A percentile compares a stretch with the other conserved stretches of the same genome.
phyloP scores from a whole-genome alignment of 768 basidiomycete species.

The Agrocybe praecox region DNA sequence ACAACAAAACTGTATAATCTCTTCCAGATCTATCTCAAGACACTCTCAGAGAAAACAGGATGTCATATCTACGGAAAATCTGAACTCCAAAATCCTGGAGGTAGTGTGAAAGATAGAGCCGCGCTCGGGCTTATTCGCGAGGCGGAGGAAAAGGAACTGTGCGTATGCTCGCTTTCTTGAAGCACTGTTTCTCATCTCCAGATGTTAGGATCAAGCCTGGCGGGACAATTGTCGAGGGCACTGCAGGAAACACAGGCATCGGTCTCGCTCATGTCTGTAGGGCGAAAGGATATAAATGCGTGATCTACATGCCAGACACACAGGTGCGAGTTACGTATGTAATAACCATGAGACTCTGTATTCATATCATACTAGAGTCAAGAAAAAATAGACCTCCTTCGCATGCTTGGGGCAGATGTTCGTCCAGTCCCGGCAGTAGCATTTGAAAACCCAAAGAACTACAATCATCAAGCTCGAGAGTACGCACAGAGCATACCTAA shows the following conservation, averaged over 20 bases:
- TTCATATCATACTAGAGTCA: constrained; percentile 62
- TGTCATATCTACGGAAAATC: constrained; percentile 92
- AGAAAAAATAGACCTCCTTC: constrained; percentile 97
- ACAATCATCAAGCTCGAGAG: constrained; percentile 96
- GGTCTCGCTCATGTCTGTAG: constrained; percentile 95
- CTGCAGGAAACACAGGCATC: constrained; percentile 97
- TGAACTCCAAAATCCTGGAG: constrained; percentile 98
- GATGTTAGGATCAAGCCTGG: constrained; percentile 76
- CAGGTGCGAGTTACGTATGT: constrained; percentile 49
- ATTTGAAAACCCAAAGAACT: constrained; percentile 93
- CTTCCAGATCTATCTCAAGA: constrained; percentile 77
- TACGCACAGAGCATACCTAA: constrained; percentile 75
- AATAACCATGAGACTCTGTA: not conserved
- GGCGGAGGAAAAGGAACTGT: constrained; percentile 86
- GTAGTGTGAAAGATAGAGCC: constrained; percentile 97
- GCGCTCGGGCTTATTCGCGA: constrained; percentile 86
- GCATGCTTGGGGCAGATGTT: constrained; percentile 98
- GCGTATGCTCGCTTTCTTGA: constrained; percentile 32
- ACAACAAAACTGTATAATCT: not conserved
- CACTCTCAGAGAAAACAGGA: constrained; percentile 81
- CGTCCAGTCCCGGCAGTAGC: constrained; percentile 95
- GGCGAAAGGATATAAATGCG: constrained; percentile 92
- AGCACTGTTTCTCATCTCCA: too few relatives aligned
- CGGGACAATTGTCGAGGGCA: constrained; percentile 98
- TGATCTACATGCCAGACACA: constrained; percentile 98